These are phyloP conservation scores for Lagenaria siceraria DNA, from an alignment of 306 rosid species.

Conservation along the genomic window DNA sequence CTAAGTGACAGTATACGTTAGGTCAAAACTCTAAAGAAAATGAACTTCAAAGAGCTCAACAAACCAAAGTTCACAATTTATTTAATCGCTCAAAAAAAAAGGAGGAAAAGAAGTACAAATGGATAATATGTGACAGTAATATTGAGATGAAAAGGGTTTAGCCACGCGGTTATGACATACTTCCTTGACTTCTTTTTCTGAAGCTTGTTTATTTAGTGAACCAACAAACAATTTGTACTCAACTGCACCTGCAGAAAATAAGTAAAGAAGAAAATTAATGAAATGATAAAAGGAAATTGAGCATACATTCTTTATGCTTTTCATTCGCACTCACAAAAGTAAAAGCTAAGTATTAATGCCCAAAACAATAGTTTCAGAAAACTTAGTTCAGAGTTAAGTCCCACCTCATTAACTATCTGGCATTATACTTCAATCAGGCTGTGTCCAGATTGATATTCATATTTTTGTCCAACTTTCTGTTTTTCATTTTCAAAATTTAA, in stretches of 20 bases:
- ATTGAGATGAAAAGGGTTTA: not conserved
- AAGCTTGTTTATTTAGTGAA: constrained; percentile 77
- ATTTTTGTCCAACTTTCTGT: not conserved
- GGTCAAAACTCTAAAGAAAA: not conserved
- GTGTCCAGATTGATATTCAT: not conserved
- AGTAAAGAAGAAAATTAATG: constrained; percentile 14
- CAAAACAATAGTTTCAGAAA: not conserved
- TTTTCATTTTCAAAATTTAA: not conserved
- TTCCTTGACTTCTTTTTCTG: constrained; percentile 84
- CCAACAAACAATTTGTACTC: constrained; percentile 97
- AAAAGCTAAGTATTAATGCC: not conserved
- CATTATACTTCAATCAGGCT: not conserved
- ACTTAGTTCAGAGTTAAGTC: not conserved
- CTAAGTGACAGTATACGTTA: not conserved
- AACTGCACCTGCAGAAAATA: constrained; percentile 59
- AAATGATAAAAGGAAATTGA: not conserved
- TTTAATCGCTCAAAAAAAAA: not conserved
- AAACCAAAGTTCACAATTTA: not conserved
- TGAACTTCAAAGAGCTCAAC: not conserved
- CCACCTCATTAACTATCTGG: not conserved
- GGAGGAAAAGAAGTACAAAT: not conserved
- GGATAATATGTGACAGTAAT: not conserved
- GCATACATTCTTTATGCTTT: not conserved
- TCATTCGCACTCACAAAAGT: not conserved
- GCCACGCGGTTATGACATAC: constrained; percentile 30